Conservation (phyloP, 2,329 filamentous ascomycete species). For the Arthroderma sp. region DNA sequence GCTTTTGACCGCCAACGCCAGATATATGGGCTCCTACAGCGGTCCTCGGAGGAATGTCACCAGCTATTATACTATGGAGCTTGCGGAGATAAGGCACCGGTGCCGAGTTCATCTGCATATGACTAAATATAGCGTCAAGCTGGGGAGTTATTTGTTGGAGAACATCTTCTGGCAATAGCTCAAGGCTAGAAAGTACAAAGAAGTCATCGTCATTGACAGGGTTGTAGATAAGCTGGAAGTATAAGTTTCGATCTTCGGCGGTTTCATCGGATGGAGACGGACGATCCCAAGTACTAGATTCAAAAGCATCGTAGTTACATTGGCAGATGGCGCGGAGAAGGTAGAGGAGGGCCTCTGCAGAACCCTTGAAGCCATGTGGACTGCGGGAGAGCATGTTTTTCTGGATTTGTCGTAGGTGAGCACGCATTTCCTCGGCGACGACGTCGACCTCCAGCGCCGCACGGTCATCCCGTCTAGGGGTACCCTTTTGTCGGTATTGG, state of each 20-base stretch:
- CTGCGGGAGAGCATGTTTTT: constrained; percentile 24
- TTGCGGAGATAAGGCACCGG: constrained; percentile 27
- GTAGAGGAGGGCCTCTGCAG: constrained; percentile 28
- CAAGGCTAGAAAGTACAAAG: constrained; percentile 32
- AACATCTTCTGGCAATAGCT: constrained; percentile 22
- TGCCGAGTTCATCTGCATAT: constrained; percentile 35
- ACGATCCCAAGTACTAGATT: constrained; percentile 27
- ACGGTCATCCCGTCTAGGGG: constrained; percentile 16
- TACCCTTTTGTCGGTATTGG: constrained; percentile 27
- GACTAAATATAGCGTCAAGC: constrained; percentile 25
- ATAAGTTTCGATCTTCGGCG: constrained; percentile 33
- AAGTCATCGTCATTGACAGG: constrained; percentile 22
- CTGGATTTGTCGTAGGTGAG: constrained; percentile 23
- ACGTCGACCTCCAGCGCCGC: constrained; percentile 20
- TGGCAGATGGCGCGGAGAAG: constrained; percentile 28
- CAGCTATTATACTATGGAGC: constrained; percentile 23
- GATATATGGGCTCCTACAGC: constrained; percentile 18
- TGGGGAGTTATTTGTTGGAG: constrained; percentile 23
- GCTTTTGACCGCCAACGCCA: constrained; percentile 22
- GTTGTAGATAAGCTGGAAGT: constrained; percentile 30
- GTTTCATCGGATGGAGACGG: constrained; percentile 26
- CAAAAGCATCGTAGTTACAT: constrained; percentile 31
- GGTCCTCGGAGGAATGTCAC: constrained; percentile 8
- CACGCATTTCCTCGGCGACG: constrained; percentile 24
- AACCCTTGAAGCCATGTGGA: constrained; percentile 28